phyloP scores from a whole-genome alignment of 2,329 filamentous ascomycete genomes.

The Drechslerella coelobrocha region DNA sequence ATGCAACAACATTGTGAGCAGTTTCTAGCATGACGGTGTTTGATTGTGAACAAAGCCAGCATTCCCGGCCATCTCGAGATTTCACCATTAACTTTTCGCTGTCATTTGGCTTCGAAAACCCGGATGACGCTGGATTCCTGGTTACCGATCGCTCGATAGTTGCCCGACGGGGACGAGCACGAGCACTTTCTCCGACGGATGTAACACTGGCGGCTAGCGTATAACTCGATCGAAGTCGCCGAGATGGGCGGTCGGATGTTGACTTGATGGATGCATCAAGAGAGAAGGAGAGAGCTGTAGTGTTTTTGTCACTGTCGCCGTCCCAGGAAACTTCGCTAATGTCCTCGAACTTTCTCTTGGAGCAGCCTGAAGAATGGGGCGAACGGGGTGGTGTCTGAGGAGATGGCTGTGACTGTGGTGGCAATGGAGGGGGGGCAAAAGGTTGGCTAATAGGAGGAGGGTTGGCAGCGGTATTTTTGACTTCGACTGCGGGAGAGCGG shows the following conservation, averaged over 20 bases:
- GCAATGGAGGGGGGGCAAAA: constrained; percentile 25
- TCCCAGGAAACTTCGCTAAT: constrained; percentile 38
- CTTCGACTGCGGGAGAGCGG: constrained; percentile 28
- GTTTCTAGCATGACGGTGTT: constrained; percentile 46
- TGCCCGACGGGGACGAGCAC: constrained; percentile 22
- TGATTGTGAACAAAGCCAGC: constrained; percentile 40
- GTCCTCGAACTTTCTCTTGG: constrained; percentile 43
- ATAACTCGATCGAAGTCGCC: constrained; percentile 31
- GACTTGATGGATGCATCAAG: constrained; percentile 43
- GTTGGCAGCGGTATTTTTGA: constrained; percentile 14
- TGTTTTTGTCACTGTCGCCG: constrained; percentile 11
- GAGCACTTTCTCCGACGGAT: constrained; percentile 37
- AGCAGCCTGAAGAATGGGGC: constrained; percentile 20
- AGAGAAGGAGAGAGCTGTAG: constrained; percentile 35
- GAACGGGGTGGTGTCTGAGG: constrained; percentile 16
- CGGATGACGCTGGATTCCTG: constrained; percentile 39
- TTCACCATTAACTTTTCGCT: constrained; percentile 47
- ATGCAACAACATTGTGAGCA: constrained; percentile 46
- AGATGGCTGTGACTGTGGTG: constrained; percentile 1
- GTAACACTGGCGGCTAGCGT: constrained; percentile 45
- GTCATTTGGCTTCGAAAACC: constrained; percentile 47
- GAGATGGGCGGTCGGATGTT: constrained; percentile 38
- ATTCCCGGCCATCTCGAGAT: constrained; percentile 40
- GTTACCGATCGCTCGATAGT: constrained; percentile 43
- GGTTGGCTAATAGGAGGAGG: constrained; percentile 11